Evolutionary conservation across 805 yeast species (phyloP).

Genomic region (Yamadazyma endophytica): DNA sequence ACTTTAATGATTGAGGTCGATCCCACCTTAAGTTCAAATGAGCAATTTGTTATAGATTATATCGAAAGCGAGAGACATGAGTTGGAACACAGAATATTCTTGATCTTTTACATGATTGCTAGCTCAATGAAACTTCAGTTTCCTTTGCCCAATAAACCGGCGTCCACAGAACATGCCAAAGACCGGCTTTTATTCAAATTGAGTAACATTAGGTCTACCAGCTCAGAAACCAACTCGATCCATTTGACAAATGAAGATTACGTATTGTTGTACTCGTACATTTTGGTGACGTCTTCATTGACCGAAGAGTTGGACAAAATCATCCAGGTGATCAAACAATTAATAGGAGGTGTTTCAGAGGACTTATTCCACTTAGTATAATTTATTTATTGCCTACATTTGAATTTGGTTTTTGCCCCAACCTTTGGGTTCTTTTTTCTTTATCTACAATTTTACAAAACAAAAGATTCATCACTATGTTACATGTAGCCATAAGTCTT

Average conservation of each 20-base stretch:
- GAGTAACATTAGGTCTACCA: conserved; percentile 46
- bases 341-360: conserved; percentile 65
- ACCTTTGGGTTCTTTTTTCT: no score
- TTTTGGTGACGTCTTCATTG: conserved; percentile 65
- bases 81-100: conserved; percentile 65
- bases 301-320: conserved; percentile 61
- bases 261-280: conserved; percentile 70
- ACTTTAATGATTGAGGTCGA: conserved; percentile 65
- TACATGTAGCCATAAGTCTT: no score
- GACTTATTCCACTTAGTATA: conserved; percentile 51
- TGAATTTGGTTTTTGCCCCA: no score
- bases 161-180: conserved; percentile 71
- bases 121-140: conserved; percentile 72
- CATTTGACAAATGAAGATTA: conserved; percentile 63
- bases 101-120: conserved; percentile 74
- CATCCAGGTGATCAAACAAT: conserved; percentile 47
- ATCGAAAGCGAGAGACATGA: conserved; percentile 60
- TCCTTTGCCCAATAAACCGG: conserved; percentile 74
- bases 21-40: conserved; percentile 48
- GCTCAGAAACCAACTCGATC: conserved; percentile 14
- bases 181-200: conserved; percentile 65
- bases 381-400: no score
- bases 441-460: no score
- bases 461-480: no score
- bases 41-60: conserved; percentile 50